Percentiles rank a stretch among this genome's conserved stretches.
These are phyloP conservation scores for Microbotryum violaceum DNA, from an alignment of 1,284 basidiomycete genomes.

Conservation along the genomic window DNA sequence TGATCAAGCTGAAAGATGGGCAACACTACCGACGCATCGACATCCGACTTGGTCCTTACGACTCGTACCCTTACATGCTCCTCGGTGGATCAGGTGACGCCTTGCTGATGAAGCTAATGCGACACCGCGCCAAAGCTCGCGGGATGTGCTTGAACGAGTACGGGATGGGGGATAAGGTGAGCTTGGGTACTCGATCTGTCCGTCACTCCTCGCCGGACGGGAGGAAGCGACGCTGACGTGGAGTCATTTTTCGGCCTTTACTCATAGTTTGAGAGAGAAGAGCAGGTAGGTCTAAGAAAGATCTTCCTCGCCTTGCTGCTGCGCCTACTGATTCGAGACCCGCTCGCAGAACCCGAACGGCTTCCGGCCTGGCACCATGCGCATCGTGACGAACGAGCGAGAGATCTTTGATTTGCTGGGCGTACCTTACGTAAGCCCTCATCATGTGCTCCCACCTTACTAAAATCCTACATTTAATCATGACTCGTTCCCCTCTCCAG, in stretches of 20 bases:
- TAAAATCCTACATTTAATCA: neutral
- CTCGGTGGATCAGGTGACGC: conserved; percentile 21
- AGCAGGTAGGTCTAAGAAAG: neutral
- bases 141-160: conserved; percentile 30
- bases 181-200: neutral
- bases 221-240: conserved; percentile 11
- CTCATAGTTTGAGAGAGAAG: conserved; percentile 10
- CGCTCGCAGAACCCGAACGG: conserved; percentile 21
- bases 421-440: conserved; percentile 18
- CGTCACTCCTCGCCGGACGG: conserved; percentile 6
- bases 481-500: neutral
- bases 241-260: neutral
- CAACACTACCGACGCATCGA: conserved; percentile 28
- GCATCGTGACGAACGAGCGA: conserved; percentile 25
- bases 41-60: conserved; percentile 18
- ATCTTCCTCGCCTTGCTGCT: neutral
- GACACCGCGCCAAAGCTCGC: conserved; percentile 17
- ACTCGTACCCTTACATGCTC: conserved; percentile 21
- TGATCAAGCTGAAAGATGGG: conserved; percentile 20
- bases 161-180: conserved; percentile 29
- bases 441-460: neutral
- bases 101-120: conserved; percentile 24
- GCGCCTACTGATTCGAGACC: neutral
- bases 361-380: conserved; percentile 25
- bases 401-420: conserved; percentile 32